Evolutionary conservation across 106 monocot genomes (phyloP), one percentile per base, ranked within the genome.

Genomic region (Apostasia shenzhenica): DNA sequence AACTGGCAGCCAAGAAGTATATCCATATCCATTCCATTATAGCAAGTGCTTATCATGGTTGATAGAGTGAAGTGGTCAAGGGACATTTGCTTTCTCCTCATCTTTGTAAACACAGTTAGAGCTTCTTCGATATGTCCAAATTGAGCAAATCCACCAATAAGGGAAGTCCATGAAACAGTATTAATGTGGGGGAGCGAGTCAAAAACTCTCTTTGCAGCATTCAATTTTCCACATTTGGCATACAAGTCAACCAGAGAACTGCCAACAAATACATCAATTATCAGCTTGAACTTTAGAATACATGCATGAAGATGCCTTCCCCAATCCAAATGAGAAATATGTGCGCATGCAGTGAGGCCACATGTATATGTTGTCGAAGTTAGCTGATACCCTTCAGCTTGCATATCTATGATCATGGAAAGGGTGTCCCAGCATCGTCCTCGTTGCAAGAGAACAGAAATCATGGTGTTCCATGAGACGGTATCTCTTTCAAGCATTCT

Each of bases 161-260:
- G 64, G 14, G 86, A 78, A 71, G 89, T 87, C 95, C 95, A 97
- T 54, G 84, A 77, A 12, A 72, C 82, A 55, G 66, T 73, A 78
- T 81, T 89, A 11, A 48, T 73, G 6, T 73, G 62, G 47, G 64
- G 51, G 49, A 88, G 67, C 6, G 57, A 57, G 55, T 87, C 74
- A 67, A 97, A 97, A 26, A 61, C 66, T 75, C 76, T 76, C 73
- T 66, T 85, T 63, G 95, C 95, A 75, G 70, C 45, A 73, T 76
- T 69, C 57, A 92, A 72, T 40, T 67, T 5, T 55, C 86, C 82
- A 73, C 78, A 85, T 79, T 97, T 97, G 55, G 89, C 84, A 77
- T 92, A 97, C 81, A 92, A 74, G 68, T 97, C 81, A 60, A 97
- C 80, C 70, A 97, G 71, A 12, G 84, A 86, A 79, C 84, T 84